Evolutionary conservation across 305 asterid genomes (phyloP), one percentile per base, ranked within the genome.

Genomic region (Fraxinus albicans): DNA sequence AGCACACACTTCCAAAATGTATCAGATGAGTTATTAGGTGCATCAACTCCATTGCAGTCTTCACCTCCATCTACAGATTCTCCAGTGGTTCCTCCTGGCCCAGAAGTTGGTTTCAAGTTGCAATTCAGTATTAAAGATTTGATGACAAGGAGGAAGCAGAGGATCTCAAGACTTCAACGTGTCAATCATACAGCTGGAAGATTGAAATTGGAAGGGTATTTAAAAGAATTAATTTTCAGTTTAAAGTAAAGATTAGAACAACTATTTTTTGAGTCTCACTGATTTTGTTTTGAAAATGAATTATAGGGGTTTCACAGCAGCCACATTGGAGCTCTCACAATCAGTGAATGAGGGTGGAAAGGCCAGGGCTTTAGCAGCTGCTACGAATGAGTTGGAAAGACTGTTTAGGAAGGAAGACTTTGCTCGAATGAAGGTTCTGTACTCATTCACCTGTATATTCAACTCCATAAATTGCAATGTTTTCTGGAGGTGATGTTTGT

Each of bases 371-470:
- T 90, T 96, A 84, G 94, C 91, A 88, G 98, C 97, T 86, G 99
- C 99, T 44, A 89, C 98, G 77, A 90, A 81, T 77, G 99, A 96
- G 90, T 88, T 96, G 90, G 98, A 96, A 86, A 92, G 91, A 84
- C 90, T 95, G 77, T 96, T 96, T 88, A 94, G 87, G 90, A 96
- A 96, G 90, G 98, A 91, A 84, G 94, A 95, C 84, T 96, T 96
- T 79, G 85, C 88, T 77, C 90, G 83, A 78, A 93, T 96, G 98
- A 93, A 96, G 98, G 99, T 93, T 85, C 67, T 86, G 42, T 50
- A 78, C 50, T 82, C 69, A 17, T 87, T 77, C 75, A 17, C 78
- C 74, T 82, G 80, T 79, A 73, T 77, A 60, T 53, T 86, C 77
- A 42, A 72, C 83, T 53, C 55, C 35, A 65, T 25, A 65, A 33